These are phyloP conservation scores for Alternaria solani DNA, from an alignment of 2,329 filamentous ascomycete species.

Conservation along the genomic window DNA sequence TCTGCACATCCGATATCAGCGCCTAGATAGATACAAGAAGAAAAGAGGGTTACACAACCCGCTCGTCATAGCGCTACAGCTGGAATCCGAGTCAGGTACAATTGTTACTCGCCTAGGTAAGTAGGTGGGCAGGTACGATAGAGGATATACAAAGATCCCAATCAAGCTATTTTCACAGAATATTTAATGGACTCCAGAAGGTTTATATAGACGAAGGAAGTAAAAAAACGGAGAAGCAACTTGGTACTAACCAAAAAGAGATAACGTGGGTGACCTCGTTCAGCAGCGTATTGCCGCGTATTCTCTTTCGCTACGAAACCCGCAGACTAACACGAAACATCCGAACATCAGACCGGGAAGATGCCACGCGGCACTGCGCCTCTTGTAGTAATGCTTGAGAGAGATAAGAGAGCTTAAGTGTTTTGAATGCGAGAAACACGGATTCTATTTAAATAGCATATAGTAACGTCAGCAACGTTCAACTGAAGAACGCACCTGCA, in stretches of 20 bases:
- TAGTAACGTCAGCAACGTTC: not conserved
- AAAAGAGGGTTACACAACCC: no score
- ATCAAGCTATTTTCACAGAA: not conserved
- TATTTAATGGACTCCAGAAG: not conserved
- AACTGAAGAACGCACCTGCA: not conserved
- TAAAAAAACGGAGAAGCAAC: no score
- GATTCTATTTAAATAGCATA: not conserved
- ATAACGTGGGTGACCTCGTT: not conserved
- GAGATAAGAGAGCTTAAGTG: not conserved
- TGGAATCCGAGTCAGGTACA: no score
- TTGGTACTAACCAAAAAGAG: not conserved
- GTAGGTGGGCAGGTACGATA: not conserved
- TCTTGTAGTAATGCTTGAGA: slow-evolving; percentile 2
- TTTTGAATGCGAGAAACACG: not conserved
- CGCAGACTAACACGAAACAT: not conserved
- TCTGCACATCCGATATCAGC: no score
- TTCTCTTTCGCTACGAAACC: not conserved
- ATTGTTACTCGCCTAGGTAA: no score
- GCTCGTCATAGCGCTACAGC: no score
- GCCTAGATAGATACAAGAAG: no score
- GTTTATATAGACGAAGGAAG: not conserved
- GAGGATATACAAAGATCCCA: not conserved
- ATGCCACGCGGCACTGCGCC: slow-evolving; percentile 1
- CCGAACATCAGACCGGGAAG: not conserved
- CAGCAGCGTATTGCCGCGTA: not conserved